Conservation (phyloP, 345 rosid genomes). For the Sisymbrium irio region DNA sequence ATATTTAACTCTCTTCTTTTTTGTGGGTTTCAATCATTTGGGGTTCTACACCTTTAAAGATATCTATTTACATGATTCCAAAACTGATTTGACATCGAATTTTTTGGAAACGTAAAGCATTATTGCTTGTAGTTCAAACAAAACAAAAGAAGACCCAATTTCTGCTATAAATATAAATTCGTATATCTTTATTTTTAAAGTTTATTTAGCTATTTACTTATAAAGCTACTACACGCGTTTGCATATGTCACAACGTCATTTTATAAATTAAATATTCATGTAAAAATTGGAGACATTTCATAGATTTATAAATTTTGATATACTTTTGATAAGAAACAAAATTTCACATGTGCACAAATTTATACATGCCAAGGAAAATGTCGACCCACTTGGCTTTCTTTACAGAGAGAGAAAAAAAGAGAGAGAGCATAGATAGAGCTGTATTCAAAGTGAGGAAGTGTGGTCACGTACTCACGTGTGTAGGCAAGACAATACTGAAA, state of each 20-base stretch:
- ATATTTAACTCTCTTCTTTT: neutral
- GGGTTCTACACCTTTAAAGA: neutral
- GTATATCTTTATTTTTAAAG: neutral
- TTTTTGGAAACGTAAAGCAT: neutral
- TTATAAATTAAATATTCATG: neutral
- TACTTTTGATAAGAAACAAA: neutral
- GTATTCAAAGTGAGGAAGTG: constrained; percentile 11
- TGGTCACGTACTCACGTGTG: constrained; percentile 27
- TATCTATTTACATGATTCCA: neutral
- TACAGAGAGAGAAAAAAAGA: neutral
- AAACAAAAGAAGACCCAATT: neutral
- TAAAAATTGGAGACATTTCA: neutral
- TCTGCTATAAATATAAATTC: neutral
- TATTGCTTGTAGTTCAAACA: neutral
- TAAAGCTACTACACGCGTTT: neutral
- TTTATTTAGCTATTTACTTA: neutral
- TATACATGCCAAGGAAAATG: neutral
- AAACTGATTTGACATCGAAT: neutral
- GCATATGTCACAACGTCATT: neutral
- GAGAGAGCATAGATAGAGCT: neutral
- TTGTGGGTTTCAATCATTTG: neutral
- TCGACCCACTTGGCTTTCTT: constrained; percentile 16
- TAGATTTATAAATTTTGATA: neutral
- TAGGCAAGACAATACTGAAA: constrained; percentile 31
- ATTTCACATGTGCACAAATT: neutral